Percentiles rank a stretch among this genome's conserved stretches.
These are phyloP conservation scores for Castanospermum australe DNA, from an alignment of 306 rosid species.

Conservation along the genomic window DNA sequence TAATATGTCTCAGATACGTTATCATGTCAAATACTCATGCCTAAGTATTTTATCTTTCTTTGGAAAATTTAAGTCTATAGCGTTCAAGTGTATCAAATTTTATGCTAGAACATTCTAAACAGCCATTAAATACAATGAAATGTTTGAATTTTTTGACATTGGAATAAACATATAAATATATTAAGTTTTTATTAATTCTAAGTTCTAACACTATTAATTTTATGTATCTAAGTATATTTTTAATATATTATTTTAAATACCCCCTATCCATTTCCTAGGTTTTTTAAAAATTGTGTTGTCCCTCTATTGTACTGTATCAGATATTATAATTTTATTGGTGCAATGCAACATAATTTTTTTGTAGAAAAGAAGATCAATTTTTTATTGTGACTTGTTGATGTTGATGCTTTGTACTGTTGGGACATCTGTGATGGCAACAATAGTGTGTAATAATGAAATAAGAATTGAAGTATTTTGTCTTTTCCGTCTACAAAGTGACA, in stretches of 20 bases:
- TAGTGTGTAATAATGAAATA: neutral
- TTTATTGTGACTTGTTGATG: neutral
- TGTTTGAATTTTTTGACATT: neutral
- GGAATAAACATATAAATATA: neutral
- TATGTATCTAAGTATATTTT: neutral
- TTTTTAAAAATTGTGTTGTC: neutral
- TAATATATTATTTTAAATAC: neutral
- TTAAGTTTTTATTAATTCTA: neutral
- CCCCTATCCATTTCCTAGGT: neutral
- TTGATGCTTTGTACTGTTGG: neutral
- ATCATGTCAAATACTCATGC: neutral
- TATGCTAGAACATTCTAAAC: neutral
- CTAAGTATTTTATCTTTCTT: neutral
- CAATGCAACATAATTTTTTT: neutral
- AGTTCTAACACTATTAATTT: neutral
- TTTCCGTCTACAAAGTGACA: neutral
- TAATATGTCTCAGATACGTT: neutral
- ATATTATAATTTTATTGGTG: neutral
- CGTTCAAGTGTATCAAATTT: neutral
- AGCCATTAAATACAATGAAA: neutral
- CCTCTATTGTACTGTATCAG: neutral
- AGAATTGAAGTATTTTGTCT: neutral
- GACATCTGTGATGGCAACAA: neutral
- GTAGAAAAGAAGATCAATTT: neutral
- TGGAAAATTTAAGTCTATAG: neutral